A percentile compares a stretch with the other conserved stretches of the same genome.
Conservation (phyloP, 2,329 filamentous ascomycete species). For the Ceratocystis ficicola region DNA sequence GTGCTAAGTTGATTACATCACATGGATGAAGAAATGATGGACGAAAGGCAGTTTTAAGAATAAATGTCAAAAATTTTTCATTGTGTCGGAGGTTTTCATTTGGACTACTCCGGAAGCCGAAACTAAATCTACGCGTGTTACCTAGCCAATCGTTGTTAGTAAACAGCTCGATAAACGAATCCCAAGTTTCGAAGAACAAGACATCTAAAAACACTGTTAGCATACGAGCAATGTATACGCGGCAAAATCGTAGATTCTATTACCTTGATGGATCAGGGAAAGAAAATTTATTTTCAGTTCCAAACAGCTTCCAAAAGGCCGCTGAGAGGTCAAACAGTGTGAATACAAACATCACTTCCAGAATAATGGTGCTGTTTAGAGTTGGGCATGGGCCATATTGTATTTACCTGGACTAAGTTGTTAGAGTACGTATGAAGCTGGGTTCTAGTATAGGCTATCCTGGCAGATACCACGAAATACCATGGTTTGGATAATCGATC, state of each 20-base stretch:
- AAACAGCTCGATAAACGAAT: background rate
- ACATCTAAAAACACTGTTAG: conserved; percentile 9
- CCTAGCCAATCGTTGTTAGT: background rate
- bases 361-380: conserved; percentile 19
- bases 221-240: background rate
- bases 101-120: background rate
- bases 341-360: conserved; percentile 38
- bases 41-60: no score
- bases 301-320: conserved; percentile 29
- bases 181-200: conserved; percentile 1
- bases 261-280: conserved; percentile 21
- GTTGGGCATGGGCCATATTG: conserved; percentile 23
- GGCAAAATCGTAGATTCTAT: background rate
- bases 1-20: no score
- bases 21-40: no score
- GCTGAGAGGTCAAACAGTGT: conserved; percentile 45
- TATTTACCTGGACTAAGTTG: conserved; percentile 30
- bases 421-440: conserved; percentile 26
- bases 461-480: conserved; percentile 24
- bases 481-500: conserved; percentile 33
- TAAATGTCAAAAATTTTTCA: background rate
- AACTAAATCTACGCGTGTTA: background rate
- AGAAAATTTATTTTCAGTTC: conserved; percentile 39
- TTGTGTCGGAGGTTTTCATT: background rate
- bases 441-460: conserved; percentile 21